phyloP scores from a whole-genome alignment of 192 early-diverging fungal genomes.

The Allomyces arbusculus region DNA sequence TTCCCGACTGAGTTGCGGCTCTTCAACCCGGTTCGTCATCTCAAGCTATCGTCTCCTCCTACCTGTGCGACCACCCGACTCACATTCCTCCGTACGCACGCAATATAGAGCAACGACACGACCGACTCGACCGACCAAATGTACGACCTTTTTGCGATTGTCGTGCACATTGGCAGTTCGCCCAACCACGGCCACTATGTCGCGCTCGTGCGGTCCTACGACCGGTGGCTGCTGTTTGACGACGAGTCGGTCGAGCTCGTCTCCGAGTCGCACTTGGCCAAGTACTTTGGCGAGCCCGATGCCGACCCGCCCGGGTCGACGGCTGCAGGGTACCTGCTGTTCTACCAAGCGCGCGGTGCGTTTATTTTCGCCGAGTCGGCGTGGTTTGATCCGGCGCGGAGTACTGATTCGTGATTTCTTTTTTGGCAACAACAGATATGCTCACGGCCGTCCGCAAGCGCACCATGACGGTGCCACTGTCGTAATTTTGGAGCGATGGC shows the following conservation, averaged over 20 bases:
- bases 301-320: conserved; percentile 11
- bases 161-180: conserved; percentile 88
- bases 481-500: too few relatives aligned
- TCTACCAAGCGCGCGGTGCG: conserved; percentile 36
- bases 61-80: neutral
- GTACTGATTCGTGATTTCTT: too few relatives aligned
- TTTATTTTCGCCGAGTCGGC: neutral
- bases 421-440: too few relatives aligned
- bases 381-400: too few relatives aligned
- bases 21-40: conserved; percentile 58
- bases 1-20: conserved; percentile 85
- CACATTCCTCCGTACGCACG: too few relatives aligned
- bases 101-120: neutral
- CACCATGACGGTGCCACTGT: too few relatives aligned
- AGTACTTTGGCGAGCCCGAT: conserved; percentile 60
- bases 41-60: too few relatives aligned
- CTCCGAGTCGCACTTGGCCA: conserved; percentile 32
- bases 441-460: too few relatives aligned
- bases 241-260: conserved; percentile 80
- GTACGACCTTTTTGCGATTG: conserved; percentile 73
- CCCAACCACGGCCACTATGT: conserved; percentile 96
- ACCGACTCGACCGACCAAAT: conserved; percentile 58
- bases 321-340: conserved; percentile 52
- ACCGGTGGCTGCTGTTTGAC: conserved; percentile 86
- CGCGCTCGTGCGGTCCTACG: conserved; percentile 62